These are phyloP conservation scores for Lithospermum erythrorhizon DNA, from an alignment of 257 asterid genomes.

Conservation along the genomic window DNA sequence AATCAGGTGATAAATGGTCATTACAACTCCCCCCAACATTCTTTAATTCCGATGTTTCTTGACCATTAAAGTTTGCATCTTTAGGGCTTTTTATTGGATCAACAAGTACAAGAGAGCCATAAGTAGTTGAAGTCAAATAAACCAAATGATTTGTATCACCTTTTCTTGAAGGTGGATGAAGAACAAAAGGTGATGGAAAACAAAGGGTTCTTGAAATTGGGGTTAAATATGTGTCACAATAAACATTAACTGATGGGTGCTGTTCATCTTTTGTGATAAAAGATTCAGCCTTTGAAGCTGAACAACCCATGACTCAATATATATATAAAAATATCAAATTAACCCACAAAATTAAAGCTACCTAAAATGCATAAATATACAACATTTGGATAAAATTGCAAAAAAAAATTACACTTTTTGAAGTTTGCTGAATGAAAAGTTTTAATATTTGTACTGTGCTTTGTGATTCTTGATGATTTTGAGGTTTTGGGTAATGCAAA, in stretches of 20 bases:
- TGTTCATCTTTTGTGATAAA: background rate
- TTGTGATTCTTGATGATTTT: too few species aligned
- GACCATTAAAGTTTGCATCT: conserved; percentile 19
- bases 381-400: too few species aligned
- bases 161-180: conserved; percentile 29
- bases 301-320: conserved; percentile 1
- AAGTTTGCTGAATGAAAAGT: too few species aligned
- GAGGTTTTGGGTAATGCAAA: too few species aligned
- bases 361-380: too few species aligned
- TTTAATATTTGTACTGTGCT: too few species aligned
- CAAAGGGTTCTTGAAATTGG: conserved; percentile 23
- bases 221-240: conserved; percentile 15
- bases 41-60: background rate
- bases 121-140: conserved; percentile 70
- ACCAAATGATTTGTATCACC: conserved; percentile 68
- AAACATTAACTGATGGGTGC: background rate
- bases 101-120: conserved; percentile 56
- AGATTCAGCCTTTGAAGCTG: background rate
- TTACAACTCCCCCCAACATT: conserved; percentile 12
- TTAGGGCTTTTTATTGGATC: conserved; percentile 28
- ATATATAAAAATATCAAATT: background rate
- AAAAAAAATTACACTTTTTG: too few species aligned
- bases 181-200: conserved; percentile 20
- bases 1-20: conserved; percentile 67
- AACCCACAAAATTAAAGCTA: background rate